These are phyloP conservation scores for Globisporangium nunn DNA, from an alignment of 352 stramenopile genomes.

Conservation along the genomic window DNA sequence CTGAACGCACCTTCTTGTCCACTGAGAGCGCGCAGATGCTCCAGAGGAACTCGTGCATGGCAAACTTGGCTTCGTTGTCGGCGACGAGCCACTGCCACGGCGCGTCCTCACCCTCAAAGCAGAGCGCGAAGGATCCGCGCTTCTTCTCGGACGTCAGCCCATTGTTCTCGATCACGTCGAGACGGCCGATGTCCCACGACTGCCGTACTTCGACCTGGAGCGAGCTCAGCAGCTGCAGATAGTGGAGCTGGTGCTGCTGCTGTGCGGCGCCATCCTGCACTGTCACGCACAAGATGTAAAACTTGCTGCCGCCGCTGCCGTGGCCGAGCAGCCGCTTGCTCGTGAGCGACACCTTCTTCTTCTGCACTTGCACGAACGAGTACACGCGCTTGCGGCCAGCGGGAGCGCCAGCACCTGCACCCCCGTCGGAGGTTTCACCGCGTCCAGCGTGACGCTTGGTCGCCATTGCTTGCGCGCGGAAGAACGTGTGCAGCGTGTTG, in stretches of 20 bases:
- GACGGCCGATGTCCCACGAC: constrained; percentile 45
- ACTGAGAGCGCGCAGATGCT: constrained; percentile 47
- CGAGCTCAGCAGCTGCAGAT: constrained; percentile 55
- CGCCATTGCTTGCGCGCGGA: constrained; percentile 28
- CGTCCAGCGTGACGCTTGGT: constrained; percentile 14
- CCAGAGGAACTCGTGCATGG: constrained; percentile 76
- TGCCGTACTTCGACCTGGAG: constrained; percentile 60
- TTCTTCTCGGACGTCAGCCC: constrained; percentile 41
- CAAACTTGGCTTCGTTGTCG: constrained; percentile 30
- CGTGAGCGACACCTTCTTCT: constrained; percentile 42
- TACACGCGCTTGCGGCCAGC: constrained; percentile 36
- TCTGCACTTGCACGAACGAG: constrained; percentile 61
- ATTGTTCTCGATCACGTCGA: constrained; percentile 57
- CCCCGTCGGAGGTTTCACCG: not conserved
- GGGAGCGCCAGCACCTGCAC: not conserved
- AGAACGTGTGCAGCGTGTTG: constrained; percentile 60
- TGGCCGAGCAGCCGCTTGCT: constrained; percentile 50
- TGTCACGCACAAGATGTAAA: constrained; percentile 65
- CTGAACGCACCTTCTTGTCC: constrained; percentile 34
- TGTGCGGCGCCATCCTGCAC: constrained; percentile 27
- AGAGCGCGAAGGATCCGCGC: constrained; percentile 45
- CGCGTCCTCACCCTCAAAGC: constrained; percentile 36
- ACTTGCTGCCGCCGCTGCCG: constrained; percentile 28
- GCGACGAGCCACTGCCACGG: constrained; percentile 56
- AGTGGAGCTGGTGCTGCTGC: constrained; percentile 42